These are phyloP conservation scores for Microcera coccophila DNA, from an alignment of 2,329 filamentous ascomycete genomes.

Conservation along the genomic window DNA sequence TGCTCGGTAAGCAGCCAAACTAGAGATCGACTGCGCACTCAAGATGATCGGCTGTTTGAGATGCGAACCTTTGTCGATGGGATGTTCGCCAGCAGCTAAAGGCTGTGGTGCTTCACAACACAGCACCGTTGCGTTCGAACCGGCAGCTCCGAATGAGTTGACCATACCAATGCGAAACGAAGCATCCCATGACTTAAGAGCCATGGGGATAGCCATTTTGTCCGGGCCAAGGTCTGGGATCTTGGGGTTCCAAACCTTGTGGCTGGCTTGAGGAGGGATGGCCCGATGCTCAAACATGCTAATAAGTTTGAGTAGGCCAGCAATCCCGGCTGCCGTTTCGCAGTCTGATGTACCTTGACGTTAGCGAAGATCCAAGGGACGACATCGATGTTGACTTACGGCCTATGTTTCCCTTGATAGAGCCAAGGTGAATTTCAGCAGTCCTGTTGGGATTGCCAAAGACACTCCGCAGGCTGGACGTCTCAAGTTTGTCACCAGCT, in stretches of 20 bases:
- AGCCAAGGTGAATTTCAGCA: conserved; percentile 2
- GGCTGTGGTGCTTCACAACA: conserved; percentile 5
- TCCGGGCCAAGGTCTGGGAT: conserved; percentile 10
- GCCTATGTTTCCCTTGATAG: conserved; percentile 27
- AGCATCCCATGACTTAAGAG: conserved; percentile 17
- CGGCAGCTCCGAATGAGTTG: conserved; percentile 37
- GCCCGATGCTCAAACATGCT: conserved; percentile 19
- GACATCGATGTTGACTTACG: no score
- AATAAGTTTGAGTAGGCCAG: conserved; percentile 22
- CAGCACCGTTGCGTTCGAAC: conserved; percentile 31
- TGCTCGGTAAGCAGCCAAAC: no score
- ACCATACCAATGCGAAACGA: conserved; percentile 24
- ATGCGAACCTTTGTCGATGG: no score
- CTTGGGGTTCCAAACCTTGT: conserved; percentile 17
- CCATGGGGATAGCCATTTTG: conserved; percentile 9
- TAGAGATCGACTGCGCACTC: no score
- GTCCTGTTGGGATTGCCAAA: no score
- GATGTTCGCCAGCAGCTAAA: no score
- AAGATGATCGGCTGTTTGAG: no score
- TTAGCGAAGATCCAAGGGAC: no score
- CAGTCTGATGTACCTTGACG: no score
- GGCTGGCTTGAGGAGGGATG: conserved; percentile 19
- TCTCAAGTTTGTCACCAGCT: conserved; percentile 40
- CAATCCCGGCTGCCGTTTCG: conserved; percentile 21
- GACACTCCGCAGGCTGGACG: conserved; percentile 1